Base-by-base conservation (phyloP, 352 stramenopile genomes). In the Globisporangium canariense region DNA sequence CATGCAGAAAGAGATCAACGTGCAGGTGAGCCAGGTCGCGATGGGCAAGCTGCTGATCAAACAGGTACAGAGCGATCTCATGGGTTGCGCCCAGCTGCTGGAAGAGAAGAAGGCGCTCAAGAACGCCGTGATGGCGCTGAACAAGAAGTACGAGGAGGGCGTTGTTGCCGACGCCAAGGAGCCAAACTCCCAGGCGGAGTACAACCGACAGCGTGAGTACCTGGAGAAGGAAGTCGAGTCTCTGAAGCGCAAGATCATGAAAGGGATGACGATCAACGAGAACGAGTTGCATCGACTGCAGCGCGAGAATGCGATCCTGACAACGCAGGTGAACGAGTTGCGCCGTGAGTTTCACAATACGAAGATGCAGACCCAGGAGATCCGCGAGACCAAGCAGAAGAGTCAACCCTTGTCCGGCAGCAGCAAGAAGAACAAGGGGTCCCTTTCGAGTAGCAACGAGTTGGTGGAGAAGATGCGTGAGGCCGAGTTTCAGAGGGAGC, bases 161-260 rank as follows among this genome's bases (percentile, higher is more conserved):
- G 78, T 93, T 18, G 75, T 70, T 3, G 71, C 78, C 10, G 88
- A 93, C 40, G 77, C 80, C 10, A 93, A 95, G 60, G 90, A 97
- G 56, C 77, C 86, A n/a, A 94, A 96, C 68, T 95, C 94, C 0
- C 88, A 96, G 64, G 76, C 78, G 14, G 90, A 98, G 69, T 98
- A 95, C 70, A 90, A 92, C 32, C 82, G 90, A n/a, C 93, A 97
- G 67, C 86, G 89, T 20, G 81, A 97, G 59, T 98, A 96, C 61
- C 74, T 98, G 34, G 92, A 97, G 68, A 91, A 93, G 52, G 92
- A 91, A 46, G 81, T 98, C 0, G 78, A 92, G 58, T 88, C 79
- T 16, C 79, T 98, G n/a, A 96, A 97, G 74, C 75, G 85, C 32
- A 96, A 94, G 71, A 91, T 96, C 67, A 84, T 94, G 65, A 96